Evolutionary conservation across 2,329 filamentous ascomycete species (phyloP).

Genomic region (Cryphonectria japonica): DNA sequence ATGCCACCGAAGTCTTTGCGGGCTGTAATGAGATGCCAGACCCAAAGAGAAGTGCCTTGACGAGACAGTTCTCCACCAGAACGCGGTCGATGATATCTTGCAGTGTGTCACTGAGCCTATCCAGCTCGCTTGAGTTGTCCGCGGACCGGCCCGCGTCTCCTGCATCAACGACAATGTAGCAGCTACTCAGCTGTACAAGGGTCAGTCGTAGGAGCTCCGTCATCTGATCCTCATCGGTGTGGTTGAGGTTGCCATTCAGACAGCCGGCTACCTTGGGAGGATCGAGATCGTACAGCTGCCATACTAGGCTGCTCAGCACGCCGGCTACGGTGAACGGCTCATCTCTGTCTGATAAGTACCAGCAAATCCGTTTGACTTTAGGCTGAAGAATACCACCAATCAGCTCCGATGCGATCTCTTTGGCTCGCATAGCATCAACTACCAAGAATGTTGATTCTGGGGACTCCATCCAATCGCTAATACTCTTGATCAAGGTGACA

Average conservation of each 20-base stretch:
- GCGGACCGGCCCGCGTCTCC: background rate
- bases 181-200: background rate
- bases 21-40: background rate
- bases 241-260: background rate
- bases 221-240: slow-evolving; percentile 8
- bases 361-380: background rate
- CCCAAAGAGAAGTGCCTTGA: slow-evolving; percentile 2
- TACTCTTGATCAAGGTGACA: background rate
- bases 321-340: background rate
- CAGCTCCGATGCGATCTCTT: slow-evolving; percentile 7
- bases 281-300: background rate
- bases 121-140: background rate
- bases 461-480: slow-evolving; percentile 8
- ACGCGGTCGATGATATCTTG: background rate
- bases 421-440: slow-evolving; percentile 2
- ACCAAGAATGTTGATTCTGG: background rate
- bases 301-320: background rate
- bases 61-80: background rate
- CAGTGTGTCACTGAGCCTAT: background rate
- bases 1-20: background rate
- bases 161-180: slow-evolving; percentile 5
- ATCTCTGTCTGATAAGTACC: background rate
- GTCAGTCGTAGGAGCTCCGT: background rate
- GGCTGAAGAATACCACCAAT: slow-evolving; percentile 7
- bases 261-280: background rate